These are phyloP conservation scores for Diaporthe amygdali DNA, from an alignment of 2,329 filamentous ascomycete species.

Conservation along the genomic window DNA sequence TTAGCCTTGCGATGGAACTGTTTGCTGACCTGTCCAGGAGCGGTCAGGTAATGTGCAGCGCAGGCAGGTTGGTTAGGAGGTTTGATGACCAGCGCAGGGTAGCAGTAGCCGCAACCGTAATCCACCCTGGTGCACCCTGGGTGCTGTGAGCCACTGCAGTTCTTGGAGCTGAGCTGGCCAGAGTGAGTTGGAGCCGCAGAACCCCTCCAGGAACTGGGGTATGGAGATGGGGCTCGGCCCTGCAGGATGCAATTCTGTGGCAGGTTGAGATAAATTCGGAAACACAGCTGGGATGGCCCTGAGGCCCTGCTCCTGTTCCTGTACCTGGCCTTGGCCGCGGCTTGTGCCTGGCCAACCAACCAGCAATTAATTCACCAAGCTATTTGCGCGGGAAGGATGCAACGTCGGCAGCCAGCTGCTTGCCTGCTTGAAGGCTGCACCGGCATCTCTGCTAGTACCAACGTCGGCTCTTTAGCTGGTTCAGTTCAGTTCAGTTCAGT, in stretches of 20 bases:
- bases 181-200: background rate
- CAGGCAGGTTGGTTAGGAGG: background rate
- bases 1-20: slow-evolving; percentile 8
- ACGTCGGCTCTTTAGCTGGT: background rate
- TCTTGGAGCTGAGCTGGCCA: slow-evolving; percentile 1
- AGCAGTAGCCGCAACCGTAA: background rate
- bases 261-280: slow-evolving; percentile 23
- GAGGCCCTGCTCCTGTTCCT: slow-evolving; percentile 8
- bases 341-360: slow-evolving; percentile 1
- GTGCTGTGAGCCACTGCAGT: background rate
- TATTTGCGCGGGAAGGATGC: background rate
- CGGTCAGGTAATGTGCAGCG: background rate
- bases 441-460: slow-evolving; percentile 2
- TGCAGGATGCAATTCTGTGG: slow-evolving; percentile 20
- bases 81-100: background rate
- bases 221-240: background rate
- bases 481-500: background rate
- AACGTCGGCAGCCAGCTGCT: slow-evolving; percentile 1
- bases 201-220: background rate
- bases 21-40: slow-evolving; percentile 13
- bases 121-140: background rate
- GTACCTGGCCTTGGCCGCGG: background rate
- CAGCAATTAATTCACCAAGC: background rate
- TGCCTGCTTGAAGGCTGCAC: background rate
- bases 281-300: slow-evolving; percentile 21